Base-by-base conservation (phyloP, 2,329 filamentous ascomycete species). In the Aspergillus japonicus region DNA sequence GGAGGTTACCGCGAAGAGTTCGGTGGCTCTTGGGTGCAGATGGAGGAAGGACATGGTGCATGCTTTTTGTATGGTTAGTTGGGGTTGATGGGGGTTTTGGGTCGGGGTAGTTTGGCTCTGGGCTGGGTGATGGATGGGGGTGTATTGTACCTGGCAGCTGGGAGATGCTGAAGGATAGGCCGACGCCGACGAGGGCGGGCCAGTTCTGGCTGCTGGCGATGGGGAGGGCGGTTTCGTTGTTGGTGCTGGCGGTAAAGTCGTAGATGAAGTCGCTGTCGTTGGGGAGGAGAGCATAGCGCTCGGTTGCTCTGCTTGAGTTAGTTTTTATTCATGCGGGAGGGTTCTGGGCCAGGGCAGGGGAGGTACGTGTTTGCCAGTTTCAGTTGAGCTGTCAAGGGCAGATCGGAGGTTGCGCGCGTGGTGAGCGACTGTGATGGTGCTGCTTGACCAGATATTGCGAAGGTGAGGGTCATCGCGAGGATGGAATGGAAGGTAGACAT, bases 1-100 rank as follows among this genome's bases (percentile, higher is more conserved):
- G 2, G 64, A 65, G 0, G 54, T 63, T 10, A 68, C 26, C 10
- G 62, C 56, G 47, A 69, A 67, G 47, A 69, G 62, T 56, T 68
- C 68, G 1, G 65, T 69, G 10, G 66, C 68, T 29, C 68, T 64
- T 3, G 68, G 66, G 57, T 69, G 68, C 1, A 69, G 64, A 31
- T 69, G 68, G 14, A 69, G 56, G 53, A 67, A 69, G 60, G 23
- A 52, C 66, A 69, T 69, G 60, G 66, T 65, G 58, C 68, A 69
- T 31, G 58, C 67, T 69, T 23, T 31, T 19, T 26, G 10, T 23
- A 23, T 11, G 12, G 29, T 62, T 50, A 64, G 58, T 35, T 10
- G 39, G 5, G 5, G 5, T 7, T 26, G 2, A 12, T 47, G 4
- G 16, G 6, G 19, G 5, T 14, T 21, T 35, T 35, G 16, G 8